Base-by-base conservation (phyloP, 73 alveolate genomes). In the Paramecium biaurelia region DNA sequence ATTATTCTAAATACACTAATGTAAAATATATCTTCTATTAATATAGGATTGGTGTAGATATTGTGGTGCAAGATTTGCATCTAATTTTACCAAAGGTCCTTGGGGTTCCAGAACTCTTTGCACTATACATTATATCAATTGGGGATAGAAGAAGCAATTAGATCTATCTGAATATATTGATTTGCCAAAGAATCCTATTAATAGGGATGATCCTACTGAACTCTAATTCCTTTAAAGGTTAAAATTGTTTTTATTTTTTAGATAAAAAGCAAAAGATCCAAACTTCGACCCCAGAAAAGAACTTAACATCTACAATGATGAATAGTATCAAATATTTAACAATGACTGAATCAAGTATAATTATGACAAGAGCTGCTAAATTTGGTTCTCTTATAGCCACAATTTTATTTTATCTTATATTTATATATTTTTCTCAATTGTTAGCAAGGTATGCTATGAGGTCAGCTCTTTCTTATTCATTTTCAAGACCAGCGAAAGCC, bases 401-500 rank as follows among this genome's bases (percentile, higher is more conserved):
- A 53, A 53, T 53, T 53, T 53, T 53, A 53, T 53, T 53, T 53
- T 53, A 53, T 53, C 68, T 53, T 53, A 53, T 53, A 53, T 53
- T 53, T 53, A 53, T 53, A 53, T 53, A 53, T 53, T 53, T n/a
- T 53, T 1, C 84, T 67, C 93, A 85, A 41, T 87, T 92, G 88
- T 94, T 94, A 32, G 84, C 53, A 28, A 95, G 95, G 93, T 70
- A 95, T 26, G 98, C 97, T 49, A 95, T 92, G 42, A 95, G 89
- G 92, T 95, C 98, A 24, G 94, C 93, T 89, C 98, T 94, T 82
- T 95, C 98, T 87, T 94, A 93, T 23, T 95, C 95, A 43, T 85
- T 93, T 26, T 95, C 93, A 57, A 95, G 57, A 56, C 98, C 98
- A 12, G 97, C 97, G 92, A 95, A 95, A 70, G 98, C 98, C 98